These are phyloP conservation scores for Prunus mira DNA, from an alignment of 306 rosid species.

Conservation along the genomic window DNA sequence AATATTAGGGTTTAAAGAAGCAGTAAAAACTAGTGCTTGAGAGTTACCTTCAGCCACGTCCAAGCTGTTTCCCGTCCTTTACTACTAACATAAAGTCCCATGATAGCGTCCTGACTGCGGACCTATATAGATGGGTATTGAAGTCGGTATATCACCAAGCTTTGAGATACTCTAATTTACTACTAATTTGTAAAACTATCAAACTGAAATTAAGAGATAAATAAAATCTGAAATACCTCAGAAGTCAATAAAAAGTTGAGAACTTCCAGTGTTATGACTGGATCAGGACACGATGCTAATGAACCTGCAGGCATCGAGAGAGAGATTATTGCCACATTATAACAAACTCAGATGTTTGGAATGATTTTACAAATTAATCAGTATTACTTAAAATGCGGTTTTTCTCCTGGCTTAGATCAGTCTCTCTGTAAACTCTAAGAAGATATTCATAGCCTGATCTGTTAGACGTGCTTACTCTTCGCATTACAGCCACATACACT, in stretches of 20 bases:
- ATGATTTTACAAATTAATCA: background rate
- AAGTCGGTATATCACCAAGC: conserved; percentile 25
- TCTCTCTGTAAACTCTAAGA: conserved; percentile 72
- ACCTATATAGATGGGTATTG: conserved; percentile 40
- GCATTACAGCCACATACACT: conserved; percentile 80
- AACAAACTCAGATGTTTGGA: background rate
- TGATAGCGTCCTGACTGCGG: conserved; percentile 81
- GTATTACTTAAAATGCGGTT: conserved; percentile 73
- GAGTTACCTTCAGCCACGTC: conserved; percentile 79
- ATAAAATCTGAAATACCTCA: conserved; percentile 27
- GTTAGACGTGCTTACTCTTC: conserved; percentile 46
- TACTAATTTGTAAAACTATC: background rate
- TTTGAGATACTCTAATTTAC: conserved; percentile 12
- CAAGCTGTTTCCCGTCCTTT: conserved; percentile 86
- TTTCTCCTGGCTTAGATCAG: conserved; percentile 87
- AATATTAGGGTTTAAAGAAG: too few species aligned
- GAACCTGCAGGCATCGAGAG: conserved; percentile 26
- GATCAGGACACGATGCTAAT: conserved; percentile 41
- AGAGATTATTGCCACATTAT: background rate
- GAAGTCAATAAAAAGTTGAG: conserved; percentile 45
- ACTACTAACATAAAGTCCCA: conserved; percentile 52
- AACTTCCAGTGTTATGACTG: conserved; percentile 42
- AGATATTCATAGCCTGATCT: conserved; percentile 69
- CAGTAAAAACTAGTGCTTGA: background rate
- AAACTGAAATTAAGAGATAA: conserved; percentile 7